Percentiles rank a stretch among this genome's conserved stretches.
phyloP scores from a whole-genome alignment of 345 rosid species.

The Rhodamnia argentea region DNA sequence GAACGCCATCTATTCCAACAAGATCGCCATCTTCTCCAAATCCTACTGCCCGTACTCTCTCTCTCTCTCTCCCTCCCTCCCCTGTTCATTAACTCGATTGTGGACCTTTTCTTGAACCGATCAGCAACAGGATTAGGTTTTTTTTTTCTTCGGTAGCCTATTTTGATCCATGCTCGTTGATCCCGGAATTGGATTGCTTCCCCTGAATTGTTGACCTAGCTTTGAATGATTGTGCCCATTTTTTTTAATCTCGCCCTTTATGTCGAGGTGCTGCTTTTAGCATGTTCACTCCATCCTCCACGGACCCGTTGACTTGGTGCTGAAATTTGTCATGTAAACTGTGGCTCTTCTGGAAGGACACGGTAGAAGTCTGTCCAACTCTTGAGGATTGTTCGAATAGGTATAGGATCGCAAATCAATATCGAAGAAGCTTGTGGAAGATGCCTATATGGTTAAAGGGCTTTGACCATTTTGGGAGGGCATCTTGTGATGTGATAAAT shows the following conservation, averaged over 20 bases:
- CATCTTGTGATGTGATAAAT: background rate
- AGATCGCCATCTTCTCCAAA: conserved; percentile 87
- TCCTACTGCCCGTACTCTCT: conserved; percentile 82
- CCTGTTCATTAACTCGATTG: background rate
- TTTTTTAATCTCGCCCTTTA: background rate
- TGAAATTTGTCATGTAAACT: background rate
- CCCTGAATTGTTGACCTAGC: background rate
- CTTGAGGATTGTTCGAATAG: background rate
- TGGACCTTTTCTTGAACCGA: background rate
- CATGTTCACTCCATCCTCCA: background rate
- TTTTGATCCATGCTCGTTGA: background rate
- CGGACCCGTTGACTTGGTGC: background rate
- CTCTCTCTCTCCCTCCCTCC: background rate
- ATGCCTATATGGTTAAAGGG: background rate
- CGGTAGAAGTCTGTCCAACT: background rate
- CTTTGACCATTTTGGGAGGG: background rate
- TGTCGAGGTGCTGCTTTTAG: background rate
- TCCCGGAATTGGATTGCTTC: background rate
- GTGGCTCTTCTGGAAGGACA: background rate
- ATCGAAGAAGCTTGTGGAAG: background rate
- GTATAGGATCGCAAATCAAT: background rate
- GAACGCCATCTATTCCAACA: conserved; percentile 69
- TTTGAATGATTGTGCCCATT: background rate
- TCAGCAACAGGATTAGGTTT: background rate
- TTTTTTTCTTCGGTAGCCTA: background rate